phyloP scores from a whole-genome alignment of 2,329 filamentous ascomycete genomes.

The Phialocephala sp. region DNA sequence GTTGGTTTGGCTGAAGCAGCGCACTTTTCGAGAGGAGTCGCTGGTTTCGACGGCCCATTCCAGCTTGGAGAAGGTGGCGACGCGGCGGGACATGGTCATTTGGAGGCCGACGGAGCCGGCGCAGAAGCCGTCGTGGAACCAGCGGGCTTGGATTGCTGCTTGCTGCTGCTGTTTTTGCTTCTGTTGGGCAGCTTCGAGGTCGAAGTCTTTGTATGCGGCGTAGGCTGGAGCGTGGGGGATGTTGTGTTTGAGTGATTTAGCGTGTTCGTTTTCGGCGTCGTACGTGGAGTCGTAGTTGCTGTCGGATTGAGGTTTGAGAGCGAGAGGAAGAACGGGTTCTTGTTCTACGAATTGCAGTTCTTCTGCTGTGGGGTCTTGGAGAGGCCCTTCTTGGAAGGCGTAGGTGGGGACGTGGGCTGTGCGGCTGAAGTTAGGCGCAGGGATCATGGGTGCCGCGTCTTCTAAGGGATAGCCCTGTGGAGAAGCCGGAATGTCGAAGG shows the following conservation, averaged over 20 bases:
- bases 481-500: background rate
- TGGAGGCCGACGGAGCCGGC: conserved; percentile 20
- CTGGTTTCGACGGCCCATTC: conserved; percentile 26
- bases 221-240: background rate
- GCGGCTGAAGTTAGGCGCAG: conserved; percentile 7
- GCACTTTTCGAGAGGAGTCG: conserved; percentile 10
- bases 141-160: background rate
- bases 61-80: conserved; percentile 21
- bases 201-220: background rate
- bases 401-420: background rate
- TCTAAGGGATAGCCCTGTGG: background rate
- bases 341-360: background rate
- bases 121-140: conserved; percentile 21
- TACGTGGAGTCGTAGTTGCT: too few relatives aligned
- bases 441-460: background rate
- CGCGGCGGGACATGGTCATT: conserved; percentile 26
- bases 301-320: background rate
- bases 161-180: background rate
- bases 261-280: too few relatives aligned
- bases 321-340: background rate
- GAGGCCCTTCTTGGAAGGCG: background rate
- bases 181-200: background rate
- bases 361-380: background rate
- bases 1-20: conserved; percentile 21
- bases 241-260: too few relatives aligned